Percentiles rank a stretch among this genome's conserved stretches.
Evolutionary conservation across 208 protist species (phyloP).

Genomic region (Trypanosoma cruzi): DNA sequence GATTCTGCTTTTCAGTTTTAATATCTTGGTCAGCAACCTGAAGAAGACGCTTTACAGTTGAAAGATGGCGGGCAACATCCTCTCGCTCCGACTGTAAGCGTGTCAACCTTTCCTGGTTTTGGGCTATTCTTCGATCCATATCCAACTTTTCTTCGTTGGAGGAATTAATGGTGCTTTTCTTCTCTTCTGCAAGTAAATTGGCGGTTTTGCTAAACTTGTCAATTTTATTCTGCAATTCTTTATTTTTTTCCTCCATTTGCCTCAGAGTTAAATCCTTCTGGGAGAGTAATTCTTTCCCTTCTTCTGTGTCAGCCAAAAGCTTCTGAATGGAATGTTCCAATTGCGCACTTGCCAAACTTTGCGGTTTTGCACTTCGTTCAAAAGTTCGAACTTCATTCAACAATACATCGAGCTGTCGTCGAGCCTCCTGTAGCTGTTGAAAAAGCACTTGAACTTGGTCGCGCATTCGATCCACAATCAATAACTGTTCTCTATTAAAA

Average conservation of each 20-base stretch:
- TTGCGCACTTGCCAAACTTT: constrained; percentile 56
- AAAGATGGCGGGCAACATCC: constrained; percentile 53
- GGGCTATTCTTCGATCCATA: constrained; percentile 55
- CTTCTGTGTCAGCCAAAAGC: constrained; percentile 48
- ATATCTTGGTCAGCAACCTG: constrained; percentile 46
- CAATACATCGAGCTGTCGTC: constrained; percentile 54
- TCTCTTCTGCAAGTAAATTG: constrained; percentile 50
- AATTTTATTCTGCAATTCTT: constrained; percentile 45
- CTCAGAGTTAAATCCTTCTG: constrained; percentile 47
- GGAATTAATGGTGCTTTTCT: constrained; percentile 40
- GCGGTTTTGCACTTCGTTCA: constrained; percentile 34
- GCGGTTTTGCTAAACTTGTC: constrained; percentile 52
- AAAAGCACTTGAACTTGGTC: constrained; percentile 73
- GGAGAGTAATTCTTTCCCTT: constrained; percentile 39
- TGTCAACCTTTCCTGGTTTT: constrained; percentile 45
- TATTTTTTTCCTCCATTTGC: constrained; percentile 54
- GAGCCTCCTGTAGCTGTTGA: constrained; percentile 61
- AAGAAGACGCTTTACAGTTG: constrained; percentile 45
- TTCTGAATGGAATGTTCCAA: constrained; percentile 70
- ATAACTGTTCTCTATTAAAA: constrained; percentile 68
- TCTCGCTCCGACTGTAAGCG: constrained; percentile 51
- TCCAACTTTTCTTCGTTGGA: constrained; percentile 58
- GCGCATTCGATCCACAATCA: constrained; percentile 60
- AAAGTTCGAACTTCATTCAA: constrained; percentile 44
- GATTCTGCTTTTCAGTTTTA: constrained; percentile 49